A percentile compares a stretch with the other conserved stretches of the same genome.
phyloP scores from a whole-genome alignment of 306 rosid genomes.

The Sophora flavescens region DNA sequence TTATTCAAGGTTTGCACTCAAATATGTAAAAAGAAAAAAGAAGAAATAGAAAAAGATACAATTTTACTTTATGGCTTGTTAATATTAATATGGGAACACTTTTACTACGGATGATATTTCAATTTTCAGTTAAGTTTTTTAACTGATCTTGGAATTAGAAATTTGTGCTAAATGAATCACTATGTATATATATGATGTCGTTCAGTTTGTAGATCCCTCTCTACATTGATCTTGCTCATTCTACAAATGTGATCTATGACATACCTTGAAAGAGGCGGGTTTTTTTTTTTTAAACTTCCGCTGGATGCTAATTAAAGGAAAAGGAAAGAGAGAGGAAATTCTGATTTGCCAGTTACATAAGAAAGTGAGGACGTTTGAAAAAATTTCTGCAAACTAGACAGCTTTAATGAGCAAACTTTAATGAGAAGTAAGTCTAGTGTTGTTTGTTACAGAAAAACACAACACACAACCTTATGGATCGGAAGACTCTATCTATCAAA shows the following conservation, averaged over 20 bases:
- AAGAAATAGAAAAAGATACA: too few relatives aligned
- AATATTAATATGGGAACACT: slow-evolving; percentile 6
- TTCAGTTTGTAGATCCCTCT: background rate
- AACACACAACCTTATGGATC: too few relatives aligned
- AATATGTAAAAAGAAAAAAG: slow-evolving; percentile 22
- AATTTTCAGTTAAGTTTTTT: slow-evolving; percentile 31
- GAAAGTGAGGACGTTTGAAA: background rate
- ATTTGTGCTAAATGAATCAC: background rate
- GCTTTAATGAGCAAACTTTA: background rate
- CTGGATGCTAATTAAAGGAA: background rate
- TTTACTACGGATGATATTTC: slow-evolving; percentile 33
- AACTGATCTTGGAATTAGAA: slow-evolving; percentile 27
- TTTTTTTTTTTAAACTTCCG: background rate
- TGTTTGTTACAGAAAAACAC: too few relatives aligned
- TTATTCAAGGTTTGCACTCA: slow-evolving; percentile 38
- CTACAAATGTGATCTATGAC: background rate
- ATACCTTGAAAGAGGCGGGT: background rate
- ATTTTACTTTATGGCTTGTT: background rate
- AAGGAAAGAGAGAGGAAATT: background rate
- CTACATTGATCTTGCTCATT: background rate
- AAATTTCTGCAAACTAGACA: background rate
- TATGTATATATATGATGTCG: background rate
- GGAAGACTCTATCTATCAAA: too few relatives aligned
- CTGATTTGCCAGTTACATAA: background rate
- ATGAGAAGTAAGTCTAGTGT: too few relatives aligned